These are phyloP conservation scores for Dactylellina parvicollis DNA, from an alignment of 2,329 filamentous ascomycete species.

Conservation along the genomic window DNA sequence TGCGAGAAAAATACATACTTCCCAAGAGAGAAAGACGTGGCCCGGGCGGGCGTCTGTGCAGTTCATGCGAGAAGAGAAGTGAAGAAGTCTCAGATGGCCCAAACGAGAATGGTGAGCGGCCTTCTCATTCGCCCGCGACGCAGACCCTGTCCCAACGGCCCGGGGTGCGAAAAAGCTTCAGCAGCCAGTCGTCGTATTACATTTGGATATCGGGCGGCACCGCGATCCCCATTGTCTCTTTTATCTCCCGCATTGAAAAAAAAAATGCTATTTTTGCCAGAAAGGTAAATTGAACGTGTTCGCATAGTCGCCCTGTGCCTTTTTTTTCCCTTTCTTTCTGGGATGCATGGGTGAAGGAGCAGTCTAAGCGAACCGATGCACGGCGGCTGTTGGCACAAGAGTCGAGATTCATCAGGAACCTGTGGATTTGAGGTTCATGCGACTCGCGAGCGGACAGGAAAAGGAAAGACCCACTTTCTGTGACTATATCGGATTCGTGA, in stretches of 20 bases:
- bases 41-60: conserved; percentile 19
- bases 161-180: background rate
- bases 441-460: conserved; percentile 11
- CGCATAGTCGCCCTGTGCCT: conserved; percentile 28
- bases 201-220: background rate
- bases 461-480: background rate
- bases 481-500: background rate
- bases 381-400: conserved; percentile 51
- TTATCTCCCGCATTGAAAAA: background rate
- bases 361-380: conserved; percentile 45
- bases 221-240: background rate
- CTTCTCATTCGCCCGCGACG: conserved; percentile 17
- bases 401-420: conserved; percentile 33
- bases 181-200: background rate
- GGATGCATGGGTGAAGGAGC: background rate
- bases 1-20: background rate
- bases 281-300: background rate
- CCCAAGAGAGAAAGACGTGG: conserved; percentile 1
- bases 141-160: background rate
- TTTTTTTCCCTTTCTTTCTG: background rate
- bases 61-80: conserved; percentile 7
- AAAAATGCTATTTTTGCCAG: background rate
- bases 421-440: conserved; percentile 29
- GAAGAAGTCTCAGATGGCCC: conserved; percentile 19
- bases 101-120: background rate